Evolutionary conservation across 345 rosid genomes (phyloP).

Genomic region (Psidium friedrichsthalianum): DNA sequence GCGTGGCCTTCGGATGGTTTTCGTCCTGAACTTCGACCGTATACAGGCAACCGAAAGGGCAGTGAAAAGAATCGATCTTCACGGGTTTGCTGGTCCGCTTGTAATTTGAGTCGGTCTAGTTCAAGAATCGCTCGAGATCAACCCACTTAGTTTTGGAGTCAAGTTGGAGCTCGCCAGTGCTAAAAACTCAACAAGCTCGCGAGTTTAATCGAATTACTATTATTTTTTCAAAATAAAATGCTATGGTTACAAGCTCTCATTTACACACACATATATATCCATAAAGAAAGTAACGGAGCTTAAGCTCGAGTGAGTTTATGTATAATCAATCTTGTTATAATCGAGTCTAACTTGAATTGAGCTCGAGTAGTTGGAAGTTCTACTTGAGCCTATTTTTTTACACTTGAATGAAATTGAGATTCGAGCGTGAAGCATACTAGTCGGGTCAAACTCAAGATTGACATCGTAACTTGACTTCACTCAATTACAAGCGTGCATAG

Average conservation of each 20-base stretch:
- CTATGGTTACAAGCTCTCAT: too few relatives aligned
- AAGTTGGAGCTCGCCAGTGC: background rate
- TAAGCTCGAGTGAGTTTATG: background rate
- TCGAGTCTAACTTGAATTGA: background rate
- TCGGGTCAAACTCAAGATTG: background rate
- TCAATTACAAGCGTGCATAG: background rate
- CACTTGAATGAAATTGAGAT: background rate
- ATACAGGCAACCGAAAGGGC: too few relatives aligned
- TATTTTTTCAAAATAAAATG: background rate
- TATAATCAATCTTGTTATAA: background rate
- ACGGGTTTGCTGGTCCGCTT: background rate
- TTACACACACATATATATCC: too few relatives aligned
- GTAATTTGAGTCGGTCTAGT: background rate
- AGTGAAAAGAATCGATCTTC: background rate
- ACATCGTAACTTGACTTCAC: rapidly evolving
- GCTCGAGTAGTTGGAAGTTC: background rate
- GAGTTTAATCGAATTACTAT: background rate
- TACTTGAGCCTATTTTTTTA: background rate
- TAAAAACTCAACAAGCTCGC: rapidly evolving
- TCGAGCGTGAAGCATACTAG: background rate
- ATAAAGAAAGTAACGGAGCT: too few relatives aligned
- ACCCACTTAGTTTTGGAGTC: background rate
- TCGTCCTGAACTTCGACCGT: background rate
- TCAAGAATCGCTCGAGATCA: rapidly evolving
- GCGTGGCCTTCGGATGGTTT: background rate